These are phyloP conservation scores for Microsporum audouinii DNA, from an alignment of 2,329 filamentous ascomycete genomes.

Conservation along the genomic window DNA sequence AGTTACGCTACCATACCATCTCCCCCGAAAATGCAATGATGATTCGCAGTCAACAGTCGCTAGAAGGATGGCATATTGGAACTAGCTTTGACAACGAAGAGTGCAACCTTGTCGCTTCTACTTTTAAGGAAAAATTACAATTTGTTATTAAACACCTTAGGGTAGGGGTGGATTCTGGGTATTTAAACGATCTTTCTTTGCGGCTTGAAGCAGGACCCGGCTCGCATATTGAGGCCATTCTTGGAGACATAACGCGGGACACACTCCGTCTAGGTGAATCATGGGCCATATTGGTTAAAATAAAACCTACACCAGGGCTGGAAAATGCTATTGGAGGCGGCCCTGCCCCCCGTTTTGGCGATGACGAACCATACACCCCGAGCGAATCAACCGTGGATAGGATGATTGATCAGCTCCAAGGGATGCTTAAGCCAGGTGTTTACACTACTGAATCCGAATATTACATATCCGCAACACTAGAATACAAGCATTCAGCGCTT, in stretches of 20 bases:
- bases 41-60: conserved; percentile 11
- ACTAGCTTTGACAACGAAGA: conserved; percentile 16
- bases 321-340: conserved; percentile 3
- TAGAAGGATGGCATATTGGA: conserved; percentile 23
- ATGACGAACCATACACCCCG: neutral
- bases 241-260: conserved; percentile 14
- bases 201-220: conserved; percentile 16
- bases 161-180: conserved; percentile 21
- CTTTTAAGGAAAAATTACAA: conserved; percentile 18
- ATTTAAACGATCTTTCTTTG: conserved; percentile 19
- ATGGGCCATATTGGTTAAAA: conserved; percentile 21
- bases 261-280: conserved; percentile 24
- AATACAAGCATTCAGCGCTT: conserved; percentile 25
- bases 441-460: conserved; percentile 14
- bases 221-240: conserved; percentile 18
- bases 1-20: conserved; percentile 26
- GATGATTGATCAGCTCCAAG: conserved; percentile 22
- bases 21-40: conserved; percentile 20
- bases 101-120: conserved; percentile 7
- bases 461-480: conserved; percentile 20
- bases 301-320: conserved; percentile 11
- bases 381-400: conserved; percentile 14
- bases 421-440: conserved; percentile 18
- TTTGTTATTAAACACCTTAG: conserved; percentile 21
- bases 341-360: neutral